Percentiles rank a stretch among this genome's conserved stretches.
phyloP scores from a whole-genome alignment of 768 basidiomycete species.

The Austroboletus eburneus region DNA sequence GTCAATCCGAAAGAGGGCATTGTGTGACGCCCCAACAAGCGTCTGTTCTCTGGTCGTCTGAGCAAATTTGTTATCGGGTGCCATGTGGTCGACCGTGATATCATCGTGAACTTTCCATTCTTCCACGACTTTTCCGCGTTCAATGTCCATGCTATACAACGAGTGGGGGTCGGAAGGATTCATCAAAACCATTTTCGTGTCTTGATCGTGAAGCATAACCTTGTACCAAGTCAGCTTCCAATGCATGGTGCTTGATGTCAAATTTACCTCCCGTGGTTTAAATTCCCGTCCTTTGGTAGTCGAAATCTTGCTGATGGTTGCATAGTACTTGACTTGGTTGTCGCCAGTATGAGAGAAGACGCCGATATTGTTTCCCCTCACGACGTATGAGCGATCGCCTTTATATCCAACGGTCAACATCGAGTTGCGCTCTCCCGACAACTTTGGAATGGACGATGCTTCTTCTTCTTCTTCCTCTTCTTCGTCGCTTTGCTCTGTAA shows the following conservation, averaged over 20 bases:
- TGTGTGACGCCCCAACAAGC: conserved; percentile 88
- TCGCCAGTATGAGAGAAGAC: conserved; percentile 76
- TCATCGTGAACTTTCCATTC: conserved; percentile 98
- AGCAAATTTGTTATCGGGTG: conserved; percentile 92
- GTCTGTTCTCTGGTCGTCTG: conserved; percentile 92
- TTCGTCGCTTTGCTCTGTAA: conserved; percentile 43
- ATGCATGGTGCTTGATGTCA: background rate
- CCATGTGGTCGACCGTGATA: conserved; percentile 81
- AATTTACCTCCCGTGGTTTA: conserved; percentile 74
- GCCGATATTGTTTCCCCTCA: conserved; percentile 87
- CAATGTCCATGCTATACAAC: conserved; percentile 87
- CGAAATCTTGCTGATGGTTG: conserved; percentile 79
- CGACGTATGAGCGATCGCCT: conserved; percentile 91
- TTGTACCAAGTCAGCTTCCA: conserved; percentile 29
- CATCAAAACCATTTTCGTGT: conserved; percentile 91
- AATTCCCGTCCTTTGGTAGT: conserved; percentile 81
- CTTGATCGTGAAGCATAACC: conserved; percentile 98
- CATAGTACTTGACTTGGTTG: conserved; percentile 76
- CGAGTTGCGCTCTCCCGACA: conserved; percentile 70
- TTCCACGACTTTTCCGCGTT: conserved; percentile 93
- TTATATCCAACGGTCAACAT: conserved; percentile 93
- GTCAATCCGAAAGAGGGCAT: conserved; percentile 96
- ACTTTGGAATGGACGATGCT: conserved; percentile 33
- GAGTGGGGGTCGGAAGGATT: conserved; percentile 78
- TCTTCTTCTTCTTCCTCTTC: conserved; percentile 38